phyloP scores from a whole-genome alignment of 2,329 filamentous ascomycete species.

The Zalaria obscura region DNA sequence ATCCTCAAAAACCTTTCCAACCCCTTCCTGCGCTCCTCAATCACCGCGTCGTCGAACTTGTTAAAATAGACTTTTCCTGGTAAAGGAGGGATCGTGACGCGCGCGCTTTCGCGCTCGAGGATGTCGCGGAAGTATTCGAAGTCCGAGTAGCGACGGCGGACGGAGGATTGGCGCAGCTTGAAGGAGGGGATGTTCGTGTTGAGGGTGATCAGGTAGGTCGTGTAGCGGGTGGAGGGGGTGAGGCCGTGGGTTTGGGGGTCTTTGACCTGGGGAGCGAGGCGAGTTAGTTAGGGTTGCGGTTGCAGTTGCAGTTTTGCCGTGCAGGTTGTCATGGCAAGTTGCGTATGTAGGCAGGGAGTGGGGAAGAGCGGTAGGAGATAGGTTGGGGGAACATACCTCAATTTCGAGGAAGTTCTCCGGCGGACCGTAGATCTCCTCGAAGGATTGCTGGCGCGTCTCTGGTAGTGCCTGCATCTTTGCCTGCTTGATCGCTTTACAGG shows the following conservation, averaged over 20 bases:
- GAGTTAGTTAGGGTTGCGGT: neutral
- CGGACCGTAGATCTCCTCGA: conserved; percentile 96
- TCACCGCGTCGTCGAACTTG: conserved; percentile 94
- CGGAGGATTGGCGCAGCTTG: conserved; percentile 73
- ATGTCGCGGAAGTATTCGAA: conserved; percentile 99
- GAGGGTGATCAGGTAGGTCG: conserved; percentile 95
- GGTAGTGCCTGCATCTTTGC: conserved; percentile 55
- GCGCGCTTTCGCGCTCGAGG: conserved; percentile 82
- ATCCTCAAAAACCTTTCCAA: conserved; percentile 95
- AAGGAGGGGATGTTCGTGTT: conserved; percentile 98
- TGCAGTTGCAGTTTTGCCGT: too few species aligned
- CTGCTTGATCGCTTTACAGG: conserved; percentile 8
- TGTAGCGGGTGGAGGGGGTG: conserved; percentile 60
- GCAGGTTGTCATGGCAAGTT: too few species aligned
- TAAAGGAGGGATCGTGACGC: conserved; percentile 88
- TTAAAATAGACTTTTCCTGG: conserved; percentile 98
- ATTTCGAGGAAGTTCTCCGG: conserved; percentile 99
- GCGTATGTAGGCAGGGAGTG: too few species aligned
- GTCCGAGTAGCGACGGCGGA: conserved; percentile 89
- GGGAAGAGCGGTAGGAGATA: too few species aligned
- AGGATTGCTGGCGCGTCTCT: conserved; percentile 73
- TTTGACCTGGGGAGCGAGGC: conserved; percentile 50
- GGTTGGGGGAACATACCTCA: conserved; percentile 45
- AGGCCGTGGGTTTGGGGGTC: conserved; percentile 91
- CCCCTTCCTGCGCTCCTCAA: conserved; percentile 82